Base-by-base conservation (phyloP, 179 eudicot species). In the Amaranthus tricolor region DNA sequence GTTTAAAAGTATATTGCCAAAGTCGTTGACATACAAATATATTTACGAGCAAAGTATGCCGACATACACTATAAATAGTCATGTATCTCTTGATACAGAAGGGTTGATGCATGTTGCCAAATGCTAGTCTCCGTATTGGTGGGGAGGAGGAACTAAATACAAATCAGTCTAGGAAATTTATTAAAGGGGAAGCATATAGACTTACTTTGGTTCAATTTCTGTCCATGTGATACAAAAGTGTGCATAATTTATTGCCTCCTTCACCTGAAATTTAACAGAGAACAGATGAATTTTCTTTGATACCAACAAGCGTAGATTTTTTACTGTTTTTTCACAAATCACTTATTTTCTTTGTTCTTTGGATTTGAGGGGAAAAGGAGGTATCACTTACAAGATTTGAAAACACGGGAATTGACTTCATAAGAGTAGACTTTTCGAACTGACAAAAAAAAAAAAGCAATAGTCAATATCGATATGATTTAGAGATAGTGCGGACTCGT, bases 361-460 rank as follows among this genome's bases (percentile, higher is more conserved):
- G 21, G 44, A 17, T 70, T 51, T 57, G 20, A 12, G 17, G 61
- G 71, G 21, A 54, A n/a, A 16, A 53, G 66, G 31, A 9, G 48
- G 45, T 15, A 43, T 68, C 58, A 87, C 94, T 86, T 82, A 94
- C 98, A 82, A 92, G 84, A 69, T 80, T 70, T 74, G 86, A 72
- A 62, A 92, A 87, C 16, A 66, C 56, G 49, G 84, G 86, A 69
- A 90, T 80, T 64, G 75, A 82, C 70, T 50, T 76, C 84, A 86
- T 81, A 63, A 92, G 84, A 74, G 61, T 86, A 80, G 92, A 89
- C 61, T 79, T 81, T 83, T 92, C 96, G 81, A 92, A 73, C 97
- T 94, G 87, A 31, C 83, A 87, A 79, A 62, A 75, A 21, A 68
- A 74, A 58, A 70, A 0, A 31, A 47, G 52, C 51, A 17, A 11